phyloP scores from a whole-genome alignment of 1,284 basidiomycete species.

The Taiwanofungus camphoratus region DNA sequence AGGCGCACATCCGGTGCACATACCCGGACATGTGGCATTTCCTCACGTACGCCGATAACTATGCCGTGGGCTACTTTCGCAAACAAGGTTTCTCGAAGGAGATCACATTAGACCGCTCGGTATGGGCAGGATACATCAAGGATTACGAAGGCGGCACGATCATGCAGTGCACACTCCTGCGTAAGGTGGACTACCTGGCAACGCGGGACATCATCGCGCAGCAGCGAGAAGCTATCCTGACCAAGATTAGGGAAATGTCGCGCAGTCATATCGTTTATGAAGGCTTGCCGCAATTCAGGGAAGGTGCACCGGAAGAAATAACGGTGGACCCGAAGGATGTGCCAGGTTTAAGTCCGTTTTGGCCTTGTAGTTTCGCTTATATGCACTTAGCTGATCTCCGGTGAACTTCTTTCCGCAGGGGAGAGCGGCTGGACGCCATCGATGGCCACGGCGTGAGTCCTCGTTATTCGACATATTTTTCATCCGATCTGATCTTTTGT shows the following conservation, averaged over 20 bases:
- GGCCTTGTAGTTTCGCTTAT: slow-evolving; percentile 4
- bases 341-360: slow-evolving; percentile 72
- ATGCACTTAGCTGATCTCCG: slow-evolving; percentile 7
- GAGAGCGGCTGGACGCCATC: slow-evolving; percentile 94
- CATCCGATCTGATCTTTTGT: slow-evolving; percentile 2
- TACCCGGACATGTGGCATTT: slow-evolving; percentile 90
- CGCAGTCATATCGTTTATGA: slow-evolving; percentile 83
- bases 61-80: slow-evolving; percentile 98
- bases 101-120: slow-evolving; percentile 82
- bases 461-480: background rate
- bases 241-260: slow-evolving; percentile 87
- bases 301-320: slow-evolving; percentile 40
- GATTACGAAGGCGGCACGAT: slow-evolving; percentile 99
- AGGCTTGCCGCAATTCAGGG: slow-evolving; percentile 78
- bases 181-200: slow-evolving; percentile 85
- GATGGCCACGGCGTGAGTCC: slow-evolving; percentile 70
- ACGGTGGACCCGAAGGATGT: slow-evolving; percentile 68
- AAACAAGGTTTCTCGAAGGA: slow-evolving; percentile 99
- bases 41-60: slow-evolving; percentile 98
- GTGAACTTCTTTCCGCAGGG: slow-evolving; percentile 39
- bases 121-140: slow-evolving; percentile 99
- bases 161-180: slow-evolving; percentile 97
- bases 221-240: slow-evolving; percentile 87
- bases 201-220: slow-evolving; percentile 73
- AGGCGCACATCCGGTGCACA: slow-evolving; percentile 81